A percentile compares a stretch with the other conserved stretches of the same genome.
These are phyloP conservation scores for Diplodia seriata DNA, from an alignment of 2,329 filamentous ascomycete species.

Conservation along the genomic window DNA sequence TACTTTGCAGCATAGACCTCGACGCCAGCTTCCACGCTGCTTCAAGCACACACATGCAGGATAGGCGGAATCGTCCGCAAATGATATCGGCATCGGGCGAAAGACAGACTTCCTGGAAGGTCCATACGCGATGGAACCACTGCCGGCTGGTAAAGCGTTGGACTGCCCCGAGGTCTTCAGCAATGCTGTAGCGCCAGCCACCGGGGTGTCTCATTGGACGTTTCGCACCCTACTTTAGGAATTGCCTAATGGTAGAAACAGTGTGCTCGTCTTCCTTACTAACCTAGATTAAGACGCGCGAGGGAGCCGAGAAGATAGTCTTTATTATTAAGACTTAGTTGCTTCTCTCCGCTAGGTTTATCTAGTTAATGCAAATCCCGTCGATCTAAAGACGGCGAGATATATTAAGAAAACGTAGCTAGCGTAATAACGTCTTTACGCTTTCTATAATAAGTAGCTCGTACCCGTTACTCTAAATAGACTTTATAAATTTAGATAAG, in stretches of 20 bases:
- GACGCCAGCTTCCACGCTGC: not conserved
- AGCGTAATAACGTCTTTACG: not conserved
- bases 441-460: not conserved
- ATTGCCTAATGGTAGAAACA: not conserved
- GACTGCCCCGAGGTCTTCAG: not conserved
- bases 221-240: not conserved
- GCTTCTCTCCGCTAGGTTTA: not conserved
- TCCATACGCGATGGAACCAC: constrained; percentile 3
- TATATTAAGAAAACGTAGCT: not conserved
- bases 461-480: not conserved
- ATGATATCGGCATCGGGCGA: not conserved
- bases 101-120: constrained; percentile 6
- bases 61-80: not conserved
- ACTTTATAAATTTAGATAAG: not conserved
- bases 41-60: not conserved
- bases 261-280: not conserved
- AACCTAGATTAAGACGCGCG: not conserved
- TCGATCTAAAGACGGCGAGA: not conserved
- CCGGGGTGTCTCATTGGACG: too few relatives aligned
- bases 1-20: not conserved
- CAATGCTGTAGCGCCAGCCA: not conserved
- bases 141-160: not conserved
- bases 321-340: not conserved
- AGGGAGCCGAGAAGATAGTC: not conserved
- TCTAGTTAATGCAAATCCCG: not conserved